Conservation (phyloP, 257 asterid species). For the Fraxinus cuspidata region DNA sequence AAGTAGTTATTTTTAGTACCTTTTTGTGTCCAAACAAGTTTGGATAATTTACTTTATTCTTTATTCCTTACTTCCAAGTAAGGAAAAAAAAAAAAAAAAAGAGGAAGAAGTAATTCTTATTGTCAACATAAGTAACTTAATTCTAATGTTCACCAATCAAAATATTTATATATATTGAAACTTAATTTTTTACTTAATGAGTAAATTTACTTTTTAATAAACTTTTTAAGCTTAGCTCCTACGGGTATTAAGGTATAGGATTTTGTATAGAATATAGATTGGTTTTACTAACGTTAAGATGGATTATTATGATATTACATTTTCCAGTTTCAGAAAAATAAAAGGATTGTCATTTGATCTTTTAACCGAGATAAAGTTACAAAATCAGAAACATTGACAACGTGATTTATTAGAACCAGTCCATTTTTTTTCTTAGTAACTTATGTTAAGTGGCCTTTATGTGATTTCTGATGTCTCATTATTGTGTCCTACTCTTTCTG, state of each 20-base stretch:
- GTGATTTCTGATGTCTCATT: slow-evolving; percentile 24
- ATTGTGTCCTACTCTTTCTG: slow-evolving; percentile 14
- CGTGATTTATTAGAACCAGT: not conserved
- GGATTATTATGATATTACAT: not conserved
- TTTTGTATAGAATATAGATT: not conserved
- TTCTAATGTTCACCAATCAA: not conserved
- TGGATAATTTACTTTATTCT: not conserved
- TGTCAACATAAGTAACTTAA: not conserved
- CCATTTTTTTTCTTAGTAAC: slow-evolving; percentile 5
- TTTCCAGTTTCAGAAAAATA: not conserved
- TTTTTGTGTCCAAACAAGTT: not conserved
- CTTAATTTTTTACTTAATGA: not conserved
- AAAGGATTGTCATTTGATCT: slow-evolving; percentile 11
- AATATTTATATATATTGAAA: not conserved
- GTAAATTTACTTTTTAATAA: not conserved
- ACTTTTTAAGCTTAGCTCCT: not conserved
- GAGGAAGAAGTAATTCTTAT: not conserved
- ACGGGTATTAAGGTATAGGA: not conserved
- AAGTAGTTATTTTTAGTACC: not conserved
- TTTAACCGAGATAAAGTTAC: not conserved
- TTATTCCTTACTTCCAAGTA: not conserved
- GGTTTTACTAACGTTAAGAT: too few relatives aligned
- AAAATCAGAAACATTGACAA: not conserved
- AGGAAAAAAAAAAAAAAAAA: too few relatives aligned
- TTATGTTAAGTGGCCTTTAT: slow-evolving; percentile 1